Base-by-base conservation (phyloP, 2,329 filamentous ascomycete species). In the Clarireedia paspali region DNA sequence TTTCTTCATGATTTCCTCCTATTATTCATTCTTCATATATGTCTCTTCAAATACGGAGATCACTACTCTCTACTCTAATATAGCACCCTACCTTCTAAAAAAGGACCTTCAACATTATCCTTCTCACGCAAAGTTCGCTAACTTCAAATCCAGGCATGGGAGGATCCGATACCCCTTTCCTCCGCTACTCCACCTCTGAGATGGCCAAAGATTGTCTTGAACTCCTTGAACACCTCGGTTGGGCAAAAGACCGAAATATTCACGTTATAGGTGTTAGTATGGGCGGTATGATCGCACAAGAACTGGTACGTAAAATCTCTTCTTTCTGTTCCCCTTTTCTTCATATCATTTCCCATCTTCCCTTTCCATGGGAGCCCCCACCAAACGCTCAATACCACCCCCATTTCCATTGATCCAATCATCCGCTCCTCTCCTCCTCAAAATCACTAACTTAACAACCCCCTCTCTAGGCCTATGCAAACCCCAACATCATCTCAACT, bases 241-340 rank as follows among this genome's bases (percentile, higher is more conserved):
- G 88, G 88, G 83, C 70, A 45, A 68, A 77, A 67, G 64, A 75
- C 64, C 72, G 77, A 74, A 68, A 81, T 51, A 63, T 86, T 14
- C 84, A 96, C 72, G 70, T 95, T 52, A 76, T 88, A 36, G 91
- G 90, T 55, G 83, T 92, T 61, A 89, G 85, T 57, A 88, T 95
- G 80, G 90, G 90, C 60, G 90, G 91, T 66, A 95, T 96, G 91
- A 92, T 96, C 64, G 83, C 88, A 2, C 91, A 95, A 71, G 91
- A 96, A 72, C 67, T 96, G 4, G 80, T 77, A 69, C 66, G 72
- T 67, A 12, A 24, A 42, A 23, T 26, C 23, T 64, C 66, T 15
- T 2, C 15, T n/a, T 26, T 14, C 6, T 36, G n/a, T 40, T 14
- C 39, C 15, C 5, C 6, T 20, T 20, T 14, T 15, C 10, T 15